These are phyloP conservation scores for Termitomyces eurrhizus DNA, from an alignment of 768 basidiomycete species.

Conservation along the genomic window DNA sequence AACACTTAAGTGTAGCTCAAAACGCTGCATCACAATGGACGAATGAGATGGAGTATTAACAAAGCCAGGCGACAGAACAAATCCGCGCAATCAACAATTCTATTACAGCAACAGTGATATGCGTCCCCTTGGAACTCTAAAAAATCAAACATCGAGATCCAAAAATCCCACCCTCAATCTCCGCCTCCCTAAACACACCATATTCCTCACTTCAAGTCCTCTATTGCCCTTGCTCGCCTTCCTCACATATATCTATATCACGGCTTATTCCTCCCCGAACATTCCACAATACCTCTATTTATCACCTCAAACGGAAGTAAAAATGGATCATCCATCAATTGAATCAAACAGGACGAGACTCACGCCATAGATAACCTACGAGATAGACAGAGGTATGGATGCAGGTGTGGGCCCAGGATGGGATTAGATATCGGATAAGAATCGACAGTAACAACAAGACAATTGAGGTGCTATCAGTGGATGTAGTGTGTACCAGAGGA, in stretches of 20 bases:
- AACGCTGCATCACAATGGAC: conserved; percentile 29
- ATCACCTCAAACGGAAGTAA: conserved; percentile 95
- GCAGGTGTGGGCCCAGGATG: neutral
- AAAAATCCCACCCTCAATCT: conserved; percentile 52
- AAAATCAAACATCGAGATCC: neutral
- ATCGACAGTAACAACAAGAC: neutral
- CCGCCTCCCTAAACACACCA: conserved; percentile 65
- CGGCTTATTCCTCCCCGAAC: conserved; percentile 72
- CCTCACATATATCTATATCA: conserved; percentile 60
- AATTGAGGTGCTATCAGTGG: neutral
- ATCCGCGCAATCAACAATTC: neutral
- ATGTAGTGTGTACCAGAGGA: conserved; percentile 21
- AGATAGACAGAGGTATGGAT: conserved; percentile 25
- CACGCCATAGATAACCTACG: conserved; percentile 70
- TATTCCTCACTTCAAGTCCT: conserved; percentile 80
- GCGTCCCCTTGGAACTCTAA: neutral
- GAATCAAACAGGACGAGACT: conserved; percentile 78
- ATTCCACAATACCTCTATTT: conserved; percentile 70
- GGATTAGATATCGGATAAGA: neutral
- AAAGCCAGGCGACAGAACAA: neutral
- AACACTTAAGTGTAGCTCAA: conserved; percentile 30
- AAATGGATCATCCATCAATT: conserved; percentile 96
- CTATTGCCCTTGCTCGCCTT: conserved; percentile 21
- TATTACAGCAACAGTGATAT: neutral
- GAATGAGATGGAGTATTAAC: neutral